These are phyloP conservation scores for Acacia confusa DNA, from an alignment of 306 rosid species.

Conservation along the genomic window DNA sequence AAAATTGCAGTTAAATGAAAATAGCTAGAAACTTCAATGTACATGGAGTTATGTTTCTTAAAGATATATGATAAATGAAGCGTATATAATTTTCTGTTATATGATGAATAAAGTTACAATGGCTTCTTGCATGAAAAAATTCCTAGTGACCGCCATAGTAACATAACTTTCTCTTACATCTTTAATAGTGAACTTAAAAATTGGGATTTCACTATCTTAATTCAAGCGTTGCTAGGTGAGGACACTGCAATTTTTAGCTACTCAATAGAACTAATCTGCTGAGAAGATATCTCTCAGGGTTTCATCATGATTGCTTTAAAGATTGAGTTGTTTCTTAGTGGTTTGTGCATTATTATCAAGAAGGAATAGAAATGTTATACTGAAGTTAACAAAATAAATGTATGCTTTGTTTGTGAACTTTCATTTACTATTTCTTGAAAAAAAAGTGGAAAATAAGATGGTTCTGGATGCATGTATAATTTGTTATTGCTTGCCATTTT, in stretches of 20 bases:
- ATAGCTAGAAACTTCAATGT: not conserved
- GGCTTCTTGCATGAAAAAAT: not conserved
- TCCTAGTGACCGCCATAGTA: not conserved
- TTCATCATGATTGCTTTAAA: constrained; percentile 10
- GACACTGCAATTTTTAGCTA: not conserved
- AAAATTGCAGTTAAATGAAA: not conserved
- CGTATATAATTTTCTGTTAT: not conserved
- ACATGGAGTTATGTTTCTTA: not conserved
- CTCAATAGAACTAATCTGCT: not conserved
- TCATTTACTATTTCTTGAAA: not conserved
- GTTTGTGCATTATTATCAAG: not conserved
- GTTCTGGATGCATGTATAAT: constrained; percentile 22
- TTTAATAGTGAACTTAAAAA: not conserved
- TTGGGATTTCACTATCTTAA: not conserved
- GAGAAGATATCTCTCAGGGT: constrained; percentile 1
- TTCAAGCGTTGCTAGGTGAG: not conserved
- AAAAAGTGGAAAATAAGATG: not conserved
- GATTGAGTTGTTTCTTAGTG: constrained; percentile 3
- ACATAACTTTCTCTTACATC: not conserved
- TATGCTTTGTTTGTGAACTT: not conserved
- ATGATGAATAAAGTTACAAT: not conserved
- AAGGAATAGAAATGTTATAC: not conserved
- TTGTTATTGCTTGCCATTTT: constrained; percentile 34
- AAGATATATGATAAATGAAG: not conserved
- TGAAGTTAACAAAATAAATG: not conserved